Conservation (phyloP, 2,329 filamentous ascomycete species). For the Fusarium marasasianum region DNA sequence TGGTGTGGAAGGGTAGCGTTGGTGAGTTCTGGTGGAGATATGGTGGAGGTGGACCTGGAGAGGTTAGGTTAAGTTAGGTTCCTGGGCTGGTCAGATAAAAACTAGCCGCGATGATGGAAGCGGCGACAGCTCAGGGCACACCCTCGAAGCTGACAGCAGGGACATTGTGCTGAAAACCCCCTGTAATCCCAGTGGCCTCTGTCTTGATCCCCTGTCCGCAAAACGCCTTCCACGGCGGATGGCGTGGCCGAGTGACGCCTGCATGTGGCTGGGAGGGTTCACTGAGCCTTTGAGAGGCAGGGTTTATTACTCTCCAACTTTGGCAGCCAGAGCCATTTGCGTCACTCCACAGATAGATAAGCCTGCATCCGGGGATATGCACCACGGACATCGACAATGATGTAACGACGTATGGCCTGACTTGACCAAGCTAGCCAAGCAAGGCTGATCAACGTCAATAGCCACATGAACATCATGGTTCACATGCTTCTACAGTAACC, state of each 20-base stretch:
- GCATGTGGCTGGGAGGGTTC: conserved; percentile 29
- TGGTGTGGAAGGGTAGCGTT: conserved; percentile 40
- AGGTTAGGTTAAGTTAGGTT: conserved; percentile 15
- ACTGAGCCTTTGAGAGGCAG: background rate
- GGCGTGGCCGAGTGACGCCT: conserved; percentile 28
- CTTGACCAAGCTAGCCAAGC: background rate
- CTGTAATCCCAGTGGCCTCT: conserved; percentile 20
- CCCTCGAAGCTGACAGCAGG: conserved; percentile 8
- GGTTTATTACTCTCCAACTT: conserved; percentile 3
- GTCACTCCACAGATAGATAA: conserved; percentile 28
- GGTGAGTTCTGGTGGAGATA: conserved; percentile 39
- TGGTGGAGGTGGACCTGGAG: conserved; percentile 39
- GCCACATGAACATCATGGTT: conserved; percentile 13
- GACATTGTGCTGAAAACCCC: background rate
- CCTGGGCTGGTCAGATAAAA: conserved; percentile 5
- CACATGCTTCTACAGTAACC: background rate
- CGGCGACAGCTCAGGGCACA: conserved; percentile 28
- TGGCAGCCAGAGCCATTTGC: conserved; percentile 34
- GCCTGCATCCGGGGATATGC: conserved; percentile 17
- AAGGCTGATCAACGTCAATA: conserved; percentile 10
- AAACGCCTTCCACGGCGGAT: conserved; percentile 26
- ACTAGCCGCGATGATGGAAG: conserved; percentile 42
- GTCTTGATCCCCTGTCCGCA: conserved; percentile 20
- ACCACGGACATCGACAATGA: conserved; percentile 19
- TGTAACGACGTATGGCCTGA: conserved; percentile 22